Base-by-base conservation (phyloP, 805 yeast genomes). In the Lachancea mirantina region DNA sequence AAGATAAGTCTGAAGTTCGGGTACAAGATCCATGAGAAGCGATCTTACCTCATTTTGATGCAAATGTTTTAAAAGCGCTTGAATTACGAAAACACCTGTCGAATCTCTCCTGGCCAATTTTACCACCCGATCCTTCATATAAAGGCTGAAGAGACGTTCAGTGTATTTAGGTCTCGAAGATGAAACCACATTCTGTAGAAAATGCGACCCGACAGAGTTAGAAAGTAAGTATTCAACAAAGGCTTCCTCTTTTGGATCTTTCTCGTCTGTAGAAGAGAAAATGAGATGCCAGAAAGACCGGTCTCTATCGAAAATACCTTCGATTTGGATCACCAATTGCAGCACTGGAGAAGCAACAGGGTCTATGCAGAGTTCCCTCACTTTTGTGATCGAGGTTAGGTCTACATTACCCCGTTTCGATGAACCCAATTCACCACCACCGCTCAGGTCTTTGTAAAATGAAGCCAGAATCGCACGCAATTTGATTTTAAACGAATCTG, bases 201-300 rank as follows among this genome's bases (percentile, higher is more conserved):
- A 89, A 59, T 87, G 96, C 1, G 94, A 81, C 0, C 97, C 98
- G n/a, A 88, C 84, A 1, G 94, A 67, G 50, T 87, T 95, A 6
- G 92, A 74, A 22, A 89, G 61, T 34, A 88, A 65, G 48, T 81
- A 82, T 52, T 87, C 95, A 19, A 88, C 78, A 55, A 82, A 87
- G 0, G 92, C 75, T 41, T 73, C 88, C 47, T 83, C 92, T 37
- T 73, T 69, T 1, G 72, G 32, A 41, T 79, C 76, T 31, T 58
- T 66, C 16, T 67, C 76, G 3, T 65, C 72, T 9, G 63, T 61
- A 8, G 68, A 72, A 25, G 60, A 58, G 60, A 85, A 83, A 0
- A 78, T 64, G 26, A 71, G 55, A 47, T 76, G 77, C 80, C 87
- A 81, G 40, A 78, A 61, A 14, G 75, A 64, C 52, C 89, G 74